Evolutionary conservation across 1,284 basidiomycete species (phyloP), one percentile per base, ranked within the genome.

Genomic region (Ustilago crameri): DNA sequence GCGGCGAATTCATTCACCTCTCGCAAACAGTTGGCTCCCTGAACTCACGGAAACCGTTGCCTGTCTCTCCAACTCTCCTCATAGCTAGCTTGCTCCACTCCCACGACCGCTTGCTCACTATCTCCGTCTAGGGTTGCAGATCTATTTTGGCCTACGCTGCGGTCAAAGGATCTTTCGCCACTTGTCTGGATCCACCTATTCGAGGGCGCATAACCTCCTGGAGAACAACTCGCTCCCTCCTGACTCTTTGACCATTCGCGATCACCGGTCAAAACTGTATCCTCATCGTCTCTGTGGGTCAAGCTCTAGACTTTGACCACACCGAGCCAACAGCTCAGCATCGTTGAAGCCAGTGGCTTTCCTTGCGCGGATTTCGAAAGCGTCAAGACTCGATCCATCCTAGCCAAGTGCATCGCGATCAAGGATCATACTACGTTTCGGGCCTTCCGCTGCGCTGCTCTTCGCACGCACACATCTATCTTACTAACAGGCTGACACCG

Each of bases 61-160:
- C 30, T 30, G 30, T 15, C 35, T n/a, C n/a, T 37, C n/a, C n/a
- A n/a, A n/a, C n/a, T n/a, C n/a, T 37, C 14, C 35, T 37, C 35
- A 30, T 45, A 22, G 43, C 26, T 30, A 17, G 24, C 43, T 37
- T 17, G 15, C 44, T 50, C 24, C 20, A 9, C 23, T 42, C 41
- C 41, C 20, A 23, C 41, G 9, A 42, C 10, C 18, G 41, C 20
- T 38, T 44, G 35, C 47, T 57, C 41, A 44, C 50, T 45, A 53
- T 51, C 62, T 50, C 48, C 47, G 47, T 50, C 41, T n/a, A 32
- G 15, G 45, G 40, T 27, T 48, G 24, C 34, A 41, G 49, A 51
- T 55, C 40, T 12, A 14, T 18, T n/a, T 37, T 49, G 54, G 45
- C 50, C 40, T 22, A 44, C 61, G 50, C 61, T 49, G 54, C 61